Conservation (phyloP, 179 eudicot species). For the Silene noctiflora region DNA sequence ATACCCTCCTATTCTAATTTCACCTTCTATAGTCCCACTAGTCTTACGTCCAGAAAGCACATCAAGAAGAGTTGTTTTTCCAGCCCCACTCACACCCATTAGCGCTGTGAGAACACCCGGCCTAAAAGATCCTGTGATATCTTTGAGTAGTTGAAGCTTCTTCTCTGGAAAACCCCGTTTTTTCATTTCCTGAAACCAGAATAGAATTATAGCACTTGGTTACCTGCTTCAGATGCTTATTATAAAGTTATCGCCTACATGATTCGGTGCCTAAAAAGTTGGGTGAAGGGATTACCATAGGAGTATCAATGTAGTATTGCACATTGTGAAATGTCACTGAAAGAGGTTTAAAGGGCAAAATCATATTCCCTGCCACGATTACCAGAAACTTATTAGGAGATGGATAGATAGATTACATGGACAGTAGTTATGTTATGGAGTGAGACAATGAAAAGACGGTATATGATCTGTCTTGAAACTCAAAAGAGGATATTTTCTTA, state of each 20-base stretch:
- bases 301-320: slow-evolving; percentile 67
- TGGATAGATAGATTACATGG: background rate
- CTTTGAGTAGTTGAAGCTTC: slow-evolving; percentile 54
- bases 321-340: slow-evolving; percentile 57
- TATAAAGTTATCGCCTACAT: background rate
- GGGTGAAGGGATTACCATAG: slow-evolving; percentile 42
- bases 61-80: slow-evolving; percentile 78
- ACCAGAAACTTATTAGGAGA: background rate
- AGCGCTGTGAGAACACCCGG: slow-evolving; percentile 79
- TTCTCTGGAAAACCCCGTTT: slow-evolving; percentile 52
- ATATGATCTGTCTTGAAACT: background rate
- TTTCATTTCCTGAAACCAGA: slow-evolving; percentile 55
- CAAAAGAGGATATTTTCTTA: slow-evolving; percentile 2
- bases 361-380: slow-evolving; percentile 49
- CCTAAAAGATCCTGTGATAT: slow-evolving; percentile 53
- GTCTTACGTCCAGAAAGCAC: slow-evolving; percentile 84
- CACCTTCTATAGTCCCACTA: slow-evolving; percentile 64
- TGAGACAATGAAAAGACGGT: background rate
- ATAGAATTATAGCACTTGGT: slow-evolving; percentile 4
- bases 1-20: slow-evolving; percentile 63
- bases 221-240: background rate
- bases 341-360: slow-evolving; percentile 70
- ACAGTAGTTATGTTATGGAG: background rate
- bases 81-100: slow-evolving; percentile 82
- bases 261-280: background rate